A percentile compares a stretch with the other conserved stretches of the same genome.
Conservation (phyloP, 768 basidiomycete genomes). For the Pleurotus ostreatus region DNA sequence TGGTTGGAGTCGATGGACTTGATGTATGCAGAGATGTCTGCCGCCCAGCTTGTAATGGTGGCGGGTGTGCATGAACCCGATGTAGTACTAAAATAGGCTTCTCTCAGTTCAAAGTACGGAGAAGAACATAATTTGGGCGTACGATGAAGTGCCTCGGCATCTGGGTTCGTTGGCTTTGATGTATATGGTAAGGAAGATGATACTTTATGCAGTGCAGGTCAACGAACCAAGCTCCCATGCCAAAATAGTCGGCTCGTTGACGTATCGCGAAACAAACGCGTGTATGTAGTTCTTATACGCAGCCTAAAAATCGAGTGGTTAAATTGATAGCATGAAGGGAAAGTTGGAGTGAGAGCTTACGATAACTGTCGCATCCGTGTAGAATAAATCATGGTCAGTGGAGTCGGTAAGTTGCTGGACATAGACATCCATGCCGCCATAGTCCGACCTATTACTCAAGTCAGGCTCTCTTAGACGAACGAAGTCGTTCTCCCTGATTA, state of each 20-base stretch:
- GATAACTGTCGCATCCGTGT: constrained; percentile 26
- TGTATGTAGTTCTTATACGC: constrained; percentile 30
- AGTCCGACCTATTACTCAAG: constrained; percentile 27
- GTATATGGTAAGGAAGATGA: background rate
- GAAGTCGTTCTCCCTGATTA: background rate
- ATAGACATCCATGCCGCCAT: constrained; percentile 35
- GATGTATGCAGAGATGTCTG: constrained; percentile 21
- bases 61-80: constrained; percentile 29
- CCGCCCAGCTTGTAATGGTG: constrained; percentile 25
- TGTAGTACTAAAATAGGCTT: constrained; percentile 19
- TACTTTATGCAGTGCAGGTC: constrained; percentile 15
- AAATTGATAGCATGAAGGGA: background rate
- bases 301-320: constrained; percentile 16
- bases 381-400: constrained; percentile 33
- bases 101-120: background rate
- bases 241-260: constrained; percentile 20
- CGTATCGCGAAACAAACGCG: constrained; percentile 23
- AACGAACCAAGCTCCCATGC: constrained; percentile 27
- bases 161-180: constrained; percentile 16
- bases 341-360: constrained; percentile 15
- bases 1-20: constrained; percentile 31
- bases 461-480: too few relatives aligned
- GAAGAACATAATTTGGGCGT: constrained; percentile 5
- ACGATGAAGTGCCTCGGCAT: constrained; percentile 12
- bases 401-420: constrained; percentile 22